phyloP scores from a whole-genome alignment of 2,329 filamentous ascomycete species.

The Sclerotinia nivalis region DNA sequence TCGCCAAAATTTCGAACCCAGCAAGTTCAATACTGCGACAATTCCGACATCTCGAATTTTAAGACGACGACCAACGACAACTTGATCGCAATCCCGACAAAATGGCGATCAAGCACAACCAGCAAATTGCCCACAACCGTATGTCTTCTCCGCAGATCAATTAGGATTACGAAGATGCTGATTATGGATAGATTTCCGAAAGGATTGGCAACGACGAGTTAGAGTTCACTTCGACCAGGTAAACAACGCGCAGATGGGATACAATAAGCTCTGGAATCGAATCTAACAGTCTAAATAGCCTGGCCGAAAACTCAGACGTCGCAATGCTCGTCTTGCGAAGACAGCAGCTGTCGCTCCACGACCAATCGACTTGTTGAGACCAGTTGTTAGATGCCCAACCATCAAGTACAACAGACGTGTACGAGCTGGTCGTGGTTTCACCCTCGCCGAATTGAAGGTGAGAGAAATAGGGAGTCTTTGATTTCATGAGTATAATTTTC shows the following conservation, averaged over 20 bases:
- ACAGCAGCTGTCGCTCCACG: slow-evolving; percentile 93
- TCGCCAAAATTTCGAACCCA: slow-evolving; percentile 24
- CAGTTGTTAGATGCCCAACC: slow-evolving; percentile 95
- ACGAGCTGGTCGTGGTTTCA: slow-evolving; percentile 96
- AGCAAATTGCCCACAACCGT: slow-evolving; percentile 97
- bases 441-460: slow-evolving; percentile 98
- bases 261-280: slow-evolving; percentile 37
- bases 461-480: slow-evolving; percentile 31
- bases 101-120: slow-evolving; percentile 98
- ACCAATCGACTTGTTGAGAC: slow-evolving; percentile 94
- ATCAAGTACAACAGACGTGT: slow-evolving; percentile 99
- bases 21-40: slow-evolving; percentile 27
- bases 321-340: slow-evolving; percentile 90
- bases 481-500: slow-evolving; percentile 24
- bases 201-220: slow-evolving; percentile 99
- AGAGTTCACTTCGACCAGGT: slow-evolving; percentile 99
- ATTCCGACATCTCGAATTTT: slow-evolving; percentile 28
- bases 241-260: slow-evolving; percentile 45
- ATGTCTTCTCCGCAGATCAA: slow-evolving; percentile 48
- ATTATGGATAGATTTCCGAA: slow-evolving; percentile 79
- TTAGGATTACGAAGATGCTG: slow-evolving; percentile 39
- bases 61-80: slow-evolving; percentile 33
- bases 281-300: slow-evolving; percentile 59
- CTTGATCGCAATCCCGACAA: slow-evolving; percentile 39
- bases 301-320: slow-evolving; percentile 92